Evolutionary conservation across 2,329 filamentous ascomycete genomes (phyloP), one percentile per base, ranked within the genome.

Genomic region (Colletotrichum horii): DNA sequence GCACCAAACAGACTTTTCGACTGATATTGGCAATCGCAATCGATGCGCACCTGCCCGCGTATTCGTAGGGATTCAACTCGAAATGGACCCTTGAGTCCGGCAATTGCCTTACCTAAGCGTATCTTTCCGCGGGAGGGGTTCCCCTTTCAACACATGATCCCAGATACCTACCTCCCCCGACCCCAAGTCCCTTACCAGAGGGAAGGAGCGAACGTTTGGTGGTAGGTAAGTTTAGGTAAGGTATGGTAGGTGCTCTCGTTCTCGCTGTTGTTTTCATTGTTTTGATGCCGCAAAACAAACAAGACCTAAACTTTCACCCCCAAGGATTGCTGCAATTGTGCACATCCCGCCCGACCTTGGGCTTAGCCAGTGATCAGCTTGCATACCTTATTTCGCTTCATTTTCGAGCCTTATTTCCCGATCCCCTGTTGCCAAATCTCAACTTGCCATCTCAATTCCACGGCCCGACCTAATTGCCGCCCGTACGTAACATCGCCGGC

Each of bases 401-500:
- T 26, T 24, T 32, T 43, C 30, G 55, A 58, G 28, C 28, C 58
- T 22, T 32, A 61, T 61, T 32, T 61, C 30, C 58, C 30, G 32
- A 32, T 32, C n/a, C 58, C 26, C 32, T 32, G 19, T 8, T 32
- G 11, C 28, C 30, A 62, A 34, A 30, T 34, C 28, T 32, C 28
- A 61, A 4, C n/a, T 36, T 38, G 32, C 34, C 28, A 26, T 52
- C 43, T 52, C 6, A 4, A 52, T 52, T 12, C 38, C 28, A 30
- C 74, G 74, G 74, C 55, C 74, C 74, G 74, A 76, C 74, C 24
- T 73, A 73, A 69, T 52, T 15, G 64, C 74, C 74, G 74, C 32
- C 28, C 48, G n/a, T 24, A 68, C 32, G 56, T 75, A 22, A 8
- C 55, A 61, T 74, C 67, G 55, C 38, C 30, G 12, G 34, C 38